Evolutionary conservation across 2,329 filamentous ascomycete species (phyloP).

Genomic region (Botrytis porri): DNA sequence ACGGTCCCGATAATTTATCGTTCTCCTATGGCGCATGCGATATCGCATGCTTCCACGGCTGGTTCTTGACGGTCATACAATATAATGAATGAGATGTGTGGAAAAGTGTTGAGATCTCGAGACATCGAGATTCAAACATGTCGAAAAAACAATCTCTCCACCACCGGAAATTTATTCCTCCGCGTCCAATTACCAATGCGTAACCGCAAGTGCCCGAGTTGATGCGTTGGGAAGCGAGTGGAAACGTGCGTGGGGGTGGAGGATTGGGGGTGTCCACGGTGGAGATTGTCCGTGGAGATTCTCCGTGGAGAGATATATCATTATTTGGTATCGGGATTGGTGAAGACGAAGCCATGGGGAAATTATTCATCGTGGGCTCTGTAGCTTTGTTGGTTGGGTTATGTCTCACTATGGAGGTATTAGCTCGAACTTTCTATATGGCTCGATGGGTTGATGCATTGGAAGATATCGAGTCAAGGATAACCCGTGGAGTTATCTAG

Average conservation of each 20-base stretch:
- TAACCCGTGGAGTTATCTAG: neutral
- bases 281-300: neutral
- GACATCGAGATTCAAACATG: neutral
- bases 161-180: constrained; percentile 2
- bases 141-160: neutral
- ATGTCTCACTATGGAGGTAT: neutral
- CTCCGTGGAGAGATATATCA: neutral
- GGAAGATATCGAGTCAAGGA: neutral
- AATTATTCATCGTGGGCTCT: neutral
- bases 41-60: neutral
- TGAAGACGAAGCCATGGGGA: neutral
- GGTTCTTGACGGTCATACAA: neutral
- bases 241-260: neutral
- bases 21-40: neutral
- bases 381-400: neutral
- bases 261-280: neutral
- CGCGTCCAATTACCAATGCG: neutral
- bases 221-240: neutral
- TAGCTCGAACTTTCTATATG: neutral
- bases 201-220: neutral
- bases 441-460: neutral
- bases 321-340: neutral
- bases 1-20: constrained; percentile 4
- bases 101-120: neutral
- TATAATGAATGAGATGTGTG: neutral